These are phyloP conservation scores for Aspergillus leporis DNA, from an alignment of 495 filamentous ascomycete genomes.

Conservation along the genomic window DNA sequence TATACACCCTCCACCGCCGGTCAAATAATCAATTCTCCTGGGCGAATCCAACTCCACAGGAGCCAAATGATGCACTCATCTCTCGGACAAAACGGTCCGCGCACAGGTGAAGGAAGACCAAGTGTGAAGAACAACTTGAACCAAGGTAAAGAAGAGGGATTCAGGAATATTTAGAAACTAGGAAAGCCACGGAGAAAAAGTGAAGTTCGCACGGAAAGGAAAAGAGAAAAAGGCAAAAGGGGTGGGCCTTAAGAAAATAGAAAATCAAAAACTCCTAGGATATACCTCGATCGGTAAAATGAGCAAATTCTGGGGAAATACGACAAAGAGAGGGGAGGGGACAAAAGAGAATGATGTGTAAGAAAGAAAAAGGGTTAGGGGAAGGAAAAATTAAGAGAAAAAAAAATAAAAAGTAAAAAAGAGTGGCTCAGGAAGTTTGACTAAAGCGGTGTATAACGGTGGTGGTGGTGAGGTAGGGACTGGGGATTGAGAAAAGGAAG, in stretches of 20 bases:
- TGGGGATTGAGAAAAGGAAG: conserved; percentile 22
- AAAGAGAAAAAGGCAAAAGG: background rate
- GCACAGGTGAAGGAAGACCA: conserved; percentile 8
- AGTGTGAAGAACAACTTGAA: conserved; percentile 4
- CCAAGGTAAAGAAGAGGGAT: background rate
- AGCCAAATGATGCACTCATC: conserved; percentile 34
- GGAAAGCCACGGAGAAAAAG: background rate
- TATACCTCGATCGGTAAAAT: background rate
- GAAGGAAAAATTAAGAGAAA: background rate
- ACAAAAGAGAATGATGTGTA: conserved; percentile 2
- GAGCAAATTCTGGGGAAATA: conserved; percentile 3
- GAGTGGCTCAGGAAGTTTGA: conserved; percentile 11
- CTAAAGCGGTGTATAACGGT: conserved; percentile 25
- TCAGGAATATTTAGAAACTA: background rate
- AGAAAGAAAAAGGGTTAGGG: conserved; percentile 5
- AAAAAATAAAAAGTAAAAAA: conserved; percentile 5
- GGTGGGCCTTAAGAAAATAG: background rate
- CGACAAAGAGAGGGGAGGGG: background rate
- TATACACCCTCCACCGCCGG: conserved; percentile 38
- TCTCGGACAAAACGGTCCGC: conserved; percentile 37
- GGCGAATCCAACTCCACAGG: conserved; percentile 35
- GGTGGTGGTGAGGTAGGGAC: conserved; percentile 1
- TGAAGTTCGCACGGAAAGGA: background rate
- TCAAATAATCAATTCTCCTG: conserved; percentile 36
- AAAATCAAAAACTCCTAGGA: background rate